Percentiles rank a stretch among this genome's conserved stretches.
phyloP scores from a whole-genome alignment of 495 filamentous ascomycete genomes.

The Mytilinidion resinicola region DNA sequence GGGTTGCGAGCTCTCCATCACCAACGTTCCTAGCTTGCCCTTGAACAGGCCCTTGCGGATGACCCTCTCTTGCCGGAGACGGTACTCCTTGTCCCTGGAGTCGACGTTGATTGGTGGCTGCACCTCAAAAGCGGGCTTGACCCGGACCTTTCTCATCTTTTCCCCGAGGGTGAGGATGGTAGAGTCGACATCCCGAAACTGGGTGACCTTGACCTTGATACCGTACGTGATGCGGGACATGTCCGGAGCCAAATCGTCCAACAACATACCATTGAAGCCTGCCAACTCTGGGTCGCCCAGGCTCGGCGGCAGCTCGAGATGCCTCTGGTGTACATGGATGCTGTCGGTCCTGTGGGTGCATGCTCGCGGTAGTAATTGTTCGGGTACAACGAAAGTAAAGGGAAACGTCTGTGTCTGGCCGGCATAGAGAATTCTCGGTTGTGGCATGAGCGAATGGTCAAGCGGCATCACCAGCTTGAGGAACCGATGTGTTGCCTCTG shows the following conservation, averaged over 20 bases:
- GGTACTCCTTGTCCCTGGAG: constrained; percentile 56
- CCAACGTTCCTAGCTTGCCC: constrained; percentile 65
- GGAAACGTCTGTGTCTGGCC: constrained; percentile 65
- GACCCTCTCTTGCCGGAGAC: constrained; percentile 65
- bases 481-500: constrained; percentile 57
- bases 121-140: constrained; percentile 70
- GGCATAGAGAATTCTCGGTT: constrained; percentile 59
- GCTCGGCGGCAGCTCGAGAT: constrained; percentile 74
- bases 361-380: constrained; percentile 54
- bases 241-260: constrained; percentile 77
- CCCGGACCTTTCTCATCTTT: constrained; percentile 56
- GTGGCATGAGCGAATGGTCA: constrained; percentile 59
- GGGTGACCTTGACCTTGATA: constrained; percentile 51
- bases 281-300: constrained; percentile 57
- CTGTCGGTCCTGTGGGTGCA: constrained; percentile 55
- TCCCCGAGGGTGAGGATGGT: constrained; percentile 44
- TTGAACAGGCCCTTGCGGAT: constrained; percentile 74
- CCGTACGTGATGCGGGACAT: constrained; percentile 74
- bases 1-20: constrained; percentile 69
- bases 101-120: constrained; percentile 67
- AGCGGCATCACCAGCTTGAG: constrained; percentile 80
- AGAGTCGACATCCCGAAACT: constrained; percentile 43
- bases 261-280: constrained; percentile 44
- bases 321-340: constrained; percentile 58
- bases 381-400: constrained; percentile 84